Percentiles rank a stretch among this genome's conserved stretches.
phyloP scores from a whole-genome alignment of 1,284 basidiomycete genomes.

The Malassezia japonica region DNA sequence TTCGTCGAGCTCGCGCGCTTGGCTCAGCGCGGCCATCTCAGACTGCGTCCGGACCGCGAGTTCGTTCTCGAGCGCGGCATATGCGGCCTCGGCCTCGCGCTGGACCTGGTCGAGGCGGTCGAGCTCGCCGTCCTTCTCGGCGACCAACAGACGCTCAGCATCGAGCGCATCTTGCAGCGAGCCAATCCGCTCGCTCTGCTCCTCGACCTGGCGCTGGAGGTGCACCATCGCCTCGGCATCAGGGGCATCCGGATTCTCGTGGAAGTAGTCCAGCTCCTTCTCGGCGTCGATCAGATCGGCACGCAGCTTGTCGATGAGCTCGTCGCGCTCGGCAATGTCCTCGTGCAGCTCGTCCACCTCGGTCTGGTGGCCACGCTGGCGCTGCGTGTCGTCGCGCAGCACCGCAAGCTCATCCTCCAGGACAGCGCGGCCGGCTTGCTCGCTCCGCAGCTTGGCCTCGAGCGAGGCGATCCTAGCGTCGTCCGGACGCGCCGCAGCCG shows the following conservation, averaged over 20 bases:
- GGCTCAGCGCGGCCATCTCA: background rate
- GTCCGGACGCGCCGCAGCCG: background rate
- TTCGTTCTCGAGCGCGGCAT: conserved; percentile 22
- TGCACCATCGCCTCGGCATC: background rate
- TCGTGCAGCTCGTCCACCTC: background rate
- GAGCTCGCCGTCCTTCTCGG: conserved; percentile 33
- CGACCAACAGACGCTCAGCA: conserved; percentile 34
- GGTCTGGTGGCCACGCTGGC: conserved; percentile 21
- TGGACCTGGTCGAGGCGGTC: conserved; percentile 33
- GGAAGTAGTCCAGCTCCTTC: conserved; percentile 26
- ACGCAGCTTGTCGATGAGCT: background rate
- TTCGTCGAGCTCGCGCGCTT: conserved; percentile 53
- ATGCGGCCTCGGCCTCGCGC: conserved; percentile 25
- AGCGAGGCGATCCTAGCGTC: conserved; percentile 2
- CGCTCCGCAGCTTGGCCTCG: conserved; percentile 21
- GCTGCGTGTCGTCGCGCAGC: conserved; percentile 23
- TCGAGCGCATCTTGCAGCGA: conserved; percentile 33
- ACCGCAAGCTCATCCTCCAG: conserved; percentile 32
- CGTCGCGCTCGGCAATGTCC: no score
- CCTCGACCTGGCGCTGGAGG: conserved; percentile 13
- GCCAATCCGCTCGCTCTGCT: conserved; percentile 16
- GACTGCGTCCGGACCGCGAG: conserved; percentile 14
- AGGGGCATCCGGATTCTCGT: background rate
- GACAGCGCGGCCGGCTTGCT: conserved; percentile 21
- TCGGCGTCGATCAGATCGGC: conserved; percentile 20